Evolutionary conservation across 192 early-diverging fungal genomes (phyloP).

Genomic region (Backusella mclennaniae): DNA sequence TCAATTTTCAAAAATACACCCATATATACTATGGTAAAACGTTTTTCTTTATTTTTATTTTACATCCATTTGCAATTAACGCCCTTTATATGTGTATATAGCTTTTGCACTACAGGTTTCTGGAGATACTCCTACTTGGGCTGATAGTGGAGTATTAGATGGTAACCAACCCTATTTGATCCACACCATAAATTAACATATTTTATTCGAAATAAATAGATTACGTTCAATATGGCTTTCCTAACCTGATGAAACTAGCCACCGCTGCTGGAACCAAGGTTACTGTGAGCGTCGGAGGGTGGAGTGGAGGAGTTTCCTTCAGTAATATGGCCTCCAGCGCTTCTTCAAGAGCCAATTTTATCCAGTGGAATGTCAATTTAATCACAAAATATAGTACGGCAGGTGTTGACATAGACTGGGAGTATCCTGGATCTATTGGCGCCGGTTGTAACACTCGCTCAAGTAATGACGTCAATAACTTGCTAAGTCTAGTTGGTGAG

Average conservation of each 20-base stretch:
- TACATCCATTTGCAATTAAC: neutral
- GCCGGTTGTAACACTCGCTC: conserved; percentile 56
- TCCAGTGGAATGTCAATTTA: conserved; percentile 47
- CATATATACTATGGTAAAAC: conserved; percentile 57
- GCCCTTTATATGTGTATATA: neutral
- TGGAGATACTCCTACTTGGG: conserved; percentile 30
- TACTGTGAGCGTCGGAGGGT: conserved; percentile 66
- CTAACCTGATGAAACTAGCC: conserved; percentile 42
- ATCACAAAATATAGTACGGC: conserved; percentile 54
- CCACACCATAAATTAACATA: neutral
- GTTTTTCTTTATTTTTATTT: neutral
- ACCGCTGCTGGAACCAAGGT: conserved; percentile 48
- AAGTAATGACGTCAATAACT: conserved; percentile 61
- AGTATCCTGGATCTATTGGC: conserved; percentile 66
- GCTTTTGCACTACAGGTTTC: conserved; percentile 57
- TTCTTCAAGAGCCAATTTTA: conserved; percentile 38
- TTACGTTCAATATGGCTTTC: conserved; percentile 33
- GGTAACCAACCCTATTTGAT: neutral
- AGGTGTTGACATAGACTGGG: conserved; percentile 72
- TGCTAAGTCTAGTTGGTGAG: conserved; percentile 54
- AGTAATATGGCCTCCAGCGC: conserved; percentile 47
- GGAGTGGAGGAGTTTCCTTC: conserved; percentile 64
- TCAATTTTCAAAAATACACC: conserved; percentile 58
- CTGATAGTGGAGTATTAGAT: conserved; percentile 19
- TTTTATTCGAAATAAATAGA: neutral